Conservation (phyloP, 2,329 filamentous ascomycete genomes). For the Aphanocladium album region DNA sequence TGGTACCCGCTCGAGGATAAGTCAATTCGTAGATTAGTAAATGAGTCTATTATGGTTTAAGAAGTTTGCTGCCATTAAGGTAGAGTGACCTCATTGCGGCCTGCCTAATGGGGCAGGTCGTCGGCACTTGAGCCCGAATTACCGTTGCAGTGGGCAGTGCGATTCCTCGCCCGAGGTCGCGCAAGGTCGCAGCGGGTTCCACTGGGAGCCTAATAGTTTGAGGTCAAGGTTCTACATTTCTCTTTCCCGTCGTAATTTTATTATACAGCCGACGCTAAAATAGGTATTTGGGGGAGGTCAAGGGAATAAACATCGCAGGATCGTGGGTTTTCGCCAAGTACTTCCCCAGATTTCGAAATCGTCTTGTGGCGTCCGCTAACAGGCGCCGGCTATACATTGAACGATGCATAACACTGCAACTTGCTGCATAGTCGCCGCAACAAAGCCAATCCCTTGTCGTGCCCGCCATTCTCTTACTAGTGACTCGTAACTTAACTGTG, state of each 20-base stretch:
- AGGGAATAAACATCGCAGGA: neutral
- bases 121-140: neutral
- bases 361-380: neutral
- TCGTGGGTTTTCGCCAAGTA: neutral
- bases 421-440: too few species aligned
- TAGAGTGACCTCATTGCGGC: neutral
- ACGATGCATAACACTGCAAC: too few species aligned
- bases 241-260: neutral
- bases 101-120: conserved; percentile 11
- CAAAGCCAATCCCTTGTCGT: too few species aligned
- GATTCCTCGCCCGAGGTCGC: neutral
- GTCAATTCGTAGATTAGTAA: neutral
- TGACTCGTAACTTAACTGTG: too few species aligned
- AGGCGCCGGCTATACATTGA: neutral
- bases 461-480: too few species aligned
- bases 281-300: neutral
- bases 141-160: neutral
- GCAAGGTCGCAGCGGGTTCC: neutral
- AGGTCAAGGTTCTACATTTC: neutral
- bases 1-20: too few species aligned
- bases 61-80: neutral
- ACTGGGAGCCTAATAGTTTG: neutral
- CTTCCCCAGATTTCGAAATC: neutral
- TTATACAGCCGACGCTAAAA: neutral
- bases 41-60: neutral